A percentile compares a stretch with the other conserved stretches of the same genome.
phyloP scores from a whole-genome alignment of 768 basidiomycete genomes.

The Hypsizygus marmoreus region DNA sequence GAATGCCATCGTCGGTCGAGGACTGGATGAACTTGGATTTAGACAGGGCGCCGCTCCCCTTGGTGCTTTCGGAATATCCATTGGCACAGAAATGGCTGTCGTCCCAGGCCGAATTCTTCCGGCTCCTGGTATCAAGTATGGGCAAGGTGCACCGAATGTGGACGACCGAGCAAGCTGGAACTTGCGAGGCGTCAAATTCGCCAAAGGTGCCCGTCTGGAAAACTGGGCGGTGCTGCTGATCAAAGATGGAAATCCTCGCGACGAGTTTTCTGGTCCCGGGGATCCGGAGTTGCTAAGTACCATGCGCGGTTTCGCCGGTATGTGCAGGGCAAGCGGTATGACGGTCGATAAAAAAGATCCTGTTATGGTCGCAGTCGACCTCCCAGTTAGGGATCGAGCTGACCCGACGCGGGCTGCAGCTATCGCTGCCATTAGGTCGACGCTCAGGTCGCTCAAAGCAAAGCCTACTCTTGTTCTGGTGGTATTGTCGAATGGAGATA shows the following conservation, averaged over 20 bases:
- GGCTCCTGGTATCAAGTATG: constrained; percentile 64
- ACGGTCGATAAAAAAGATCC: constrained; percentile 40
- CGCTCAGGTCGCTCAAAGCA: constrained; percentile 40
- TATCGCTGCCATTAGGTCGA: constrained; percentile 42
- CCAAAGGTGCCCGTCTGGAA: constrained; percentile 52
- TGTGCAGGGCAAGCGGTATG: constrained; percentile 72
- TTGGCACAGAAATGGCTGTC: constrained; percentile 65
- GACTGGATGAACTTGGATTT: constrained; percentile 65
- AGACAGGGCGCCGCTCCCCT: constrained; percentile 41
- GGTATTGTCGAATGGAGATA: constrained; percentile 69
- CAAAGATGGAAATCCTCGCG: constrained; percentile 52
- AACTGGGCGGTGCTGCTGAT: constrained; percentile 75
- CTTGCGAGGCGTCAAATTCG: constrained; percentile 64
- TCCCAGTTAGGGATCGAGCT: constrained; percentile 51
- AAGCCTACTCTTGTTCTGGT: constrained; percentile 65
- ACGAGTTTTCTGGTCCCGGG: constrained; percentile 55
- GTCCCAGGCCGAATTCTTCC: constrained; percentile 72
- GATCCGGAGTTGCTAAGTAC: constrained; percentile 55
- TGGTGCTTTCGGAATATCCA: constrained; percentile 58
- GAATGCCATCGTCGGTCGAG: constrained; percentile 55
- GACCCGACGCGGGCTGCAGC: constrained; percentile 60
- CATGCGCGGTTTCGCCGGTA: constrained; percentile 56
- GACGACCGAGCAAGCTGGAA: constrained; percentile 82
- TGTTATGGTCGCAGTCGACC: constrained; percentile 35
- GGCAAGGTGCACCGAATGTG: constrained; percentile 38